Conservation (phyloP, 495 filamentous ascomycete genomes). For the Penicillium cinerascens region DNA sequence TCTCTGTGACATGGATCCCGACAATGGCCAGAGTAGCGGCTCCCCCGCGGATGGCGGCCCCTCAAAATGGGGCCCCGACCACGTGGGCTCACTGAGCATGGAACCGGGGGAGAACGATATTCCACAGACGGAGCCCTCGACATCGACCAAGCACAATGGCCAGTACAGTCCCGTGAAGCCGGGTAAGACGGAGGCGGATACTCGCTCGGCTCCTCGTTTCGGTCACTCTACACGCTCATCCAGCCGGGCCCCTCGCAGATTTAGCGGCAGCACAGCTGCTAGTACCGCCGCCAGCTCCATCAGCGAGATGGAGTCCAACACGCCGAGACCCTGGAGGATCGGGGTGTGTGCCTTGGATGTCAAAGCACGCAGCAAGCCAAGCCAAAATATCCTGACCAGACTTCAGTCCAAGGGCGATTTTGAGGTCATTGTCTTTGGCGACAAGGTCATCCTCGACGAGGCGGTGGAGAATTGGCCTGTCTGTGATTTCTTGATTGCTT, state of each 20-base stretch:
- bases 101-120: constrained; percentile 20
- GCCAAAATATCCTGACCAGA: constrained; percentile 88
- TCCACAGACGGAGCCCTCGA: constrained; percentile 7
- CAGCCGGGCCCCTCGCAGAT: constrained; percentile 67
- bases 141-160: constrained; percentile 10
- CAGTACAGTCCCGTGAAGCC: constrained; percentile 16
- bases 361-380: constrained; percentile 94
- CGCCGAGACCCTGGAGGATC: constrained; percentile 57
- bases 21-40: constrained; percentile 23
- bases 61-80: constrained; percentile 14
- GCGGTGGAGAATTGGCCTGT: constrained; percentile 60
- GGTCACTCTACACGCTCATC: constrained; percentile 58
- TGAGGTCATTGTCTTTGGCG: constrained; percentile 94
- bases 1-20: constrained; percentile 19
- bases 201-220: constrained; percentile 17
- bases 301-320: constrained; percentile 36
- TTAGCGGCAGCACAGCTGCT: constrained; percentile 71
- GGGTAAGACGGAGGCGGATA: constrained; percentile 24
- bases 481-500: constrained; percentile 92
- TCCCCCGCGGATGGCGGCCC: constrained; percentile 38
- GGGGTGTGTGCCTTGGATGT: constrained; percentile 94
- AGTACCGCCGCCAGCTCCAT: constrained; percentile 70
- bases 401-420: constrained; percentile 89
- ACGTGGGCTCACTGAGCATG: constrained; percentile 2
- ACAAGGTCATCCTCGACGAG: constrained; percentile 97